Evolutionary conservation across 83 land plant species (phyloP), one percentile per base, ranked within the genome.

Genomic region (Picea abies): DNA sequence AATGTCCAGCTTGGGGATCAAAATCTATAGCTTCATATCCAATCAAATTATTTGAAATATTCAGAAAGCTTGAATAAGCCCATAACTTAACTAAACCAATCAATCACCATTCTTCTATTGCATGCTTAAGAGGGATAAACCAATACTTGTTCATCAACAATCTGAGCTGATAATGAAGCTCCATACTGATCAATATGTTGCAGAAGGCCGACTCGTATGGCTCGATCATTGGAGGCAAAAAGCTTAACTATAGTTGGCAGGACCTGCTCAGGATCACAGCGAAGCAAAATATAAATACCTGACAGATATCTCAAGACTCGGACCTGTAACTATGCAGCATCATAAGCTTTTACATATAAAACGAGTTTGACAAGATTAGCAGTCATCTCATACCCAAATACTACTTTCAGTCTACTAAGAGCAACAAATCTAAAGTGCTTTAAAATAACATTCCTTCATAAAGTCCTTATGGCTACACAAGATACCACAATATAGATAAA

Each of bases 161-260:
- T 72, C 91, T 96, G 94, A 79, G 95, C 39, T 37, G 98, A 81
- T 75, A 98, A 84, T 80, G 94, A 93, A 71, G 91, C 87, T 76
- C 99, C 99, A 96, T 78, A 96, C 66, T 91, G 97, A 80, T 98
- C 99, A 83, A 98, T 94, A 80, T 98, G 94, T 85, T 98, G 99
- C 78, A 98, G 81, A 66, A 98, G 90, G 64, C 93, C 90, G 83
- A 93, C 95, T 72, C 99, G 89, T 80, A 98, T 93, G 63, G 95
- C 95, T 77, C 99, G 89, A 83, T 98, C 99, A 87, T 83, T 96
- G 39, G 99, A 92, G 23, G 98, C 92, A 92, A 94, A 98, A 65
- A 98, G 96, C 82, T 98, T 98, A 72, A 97, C 92, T 67, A 96
- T 84, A 52, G 96, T 96, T 68, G 99, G 99, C 82, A 96, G 84